Evolutionary conservation across 2,329 filamentous ascomycete genomes (phyloP).

Genomic region (Sporothrix mexicana): DNA sequence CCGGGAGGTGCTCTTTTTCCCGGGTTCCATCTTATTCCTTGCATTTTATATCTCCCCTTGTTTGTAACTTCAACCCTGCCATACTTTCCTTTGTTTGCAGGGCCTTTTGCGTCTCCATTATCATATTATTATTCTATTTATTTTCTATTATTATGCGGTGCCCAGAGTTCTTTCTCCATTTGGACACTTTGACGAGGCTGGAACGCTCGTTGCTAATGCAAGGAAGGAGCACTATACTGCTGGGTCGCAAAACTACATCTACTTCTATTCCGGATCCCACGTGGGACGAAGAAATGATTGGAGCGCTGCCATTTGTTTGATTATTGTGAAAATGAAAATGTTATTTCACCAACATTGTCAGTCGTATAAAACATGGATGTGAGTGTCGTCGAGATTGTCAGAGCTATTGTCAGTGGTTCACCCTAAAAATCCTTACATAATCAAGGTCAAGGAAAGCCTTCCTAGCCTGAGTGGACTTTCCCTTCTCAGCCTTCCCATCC

Average conservation of each 20-base stretch:
- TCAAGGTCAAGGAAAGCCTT: background rate
- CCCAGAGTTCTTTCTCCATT: no score
- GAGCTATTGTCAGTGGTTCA: no score
- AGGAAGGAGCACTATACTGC: background rate
- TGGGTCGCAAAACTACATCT: background rate
- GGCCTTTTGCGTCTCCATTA: no score
- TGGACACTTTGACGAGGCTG: background rate
- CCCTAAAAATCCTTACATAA: no score
- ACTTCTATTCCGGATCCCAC: background rate
- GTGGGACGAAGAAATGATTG: background rate
- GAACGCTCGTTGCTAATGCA: background rate
- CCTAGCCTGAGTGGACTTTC: background rate
- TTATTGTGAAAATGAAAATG: background rate
- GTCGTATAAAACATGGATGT: no score
- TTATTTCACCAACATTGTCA: background rate
- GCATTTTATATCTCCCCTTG: background rate
- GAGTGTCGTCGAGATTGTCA: no score
- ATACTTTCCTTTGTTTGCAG: no score
- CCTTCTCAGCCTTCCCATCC: constrained; percentile 12
- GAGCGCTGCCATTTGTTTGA: background rate
- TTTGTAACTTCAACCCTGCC: no score
- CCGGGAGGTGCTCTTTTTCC: background rate
- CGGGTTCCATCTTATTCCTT: constrained; percentile 10
- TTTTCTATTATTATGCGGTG: no score
- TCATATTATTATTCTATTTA: no score